Evolutionary conservation across 2,329 filamentous ascomycete species (phyloP).

Genomic region (Ascochyta pisi): DNA sequence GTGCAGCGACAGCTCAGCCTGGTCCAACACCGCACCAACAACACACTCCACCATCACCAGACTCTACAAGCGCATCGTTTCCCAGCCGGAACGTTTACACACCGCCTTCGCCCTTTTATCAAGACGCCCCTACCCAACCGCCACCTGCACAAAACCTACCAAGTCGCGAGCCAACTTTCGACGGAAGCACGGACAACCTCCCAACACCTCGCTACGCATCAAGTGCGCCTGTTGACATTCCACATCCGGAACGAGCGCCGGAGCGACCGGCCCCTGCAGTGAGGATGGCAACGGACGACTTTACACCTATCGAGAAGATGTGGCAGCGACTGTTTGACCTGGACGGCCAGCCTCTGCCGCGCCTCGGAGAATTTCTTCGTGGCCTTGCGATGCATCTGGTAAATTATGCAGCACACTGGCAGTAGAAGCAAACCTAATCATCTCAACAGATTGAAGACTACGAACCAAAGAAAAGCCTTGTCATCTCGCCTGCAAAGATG

Average conservation of each 20-base stretch:
- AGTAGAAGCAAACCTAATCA: slow-evolving; percentile 11
- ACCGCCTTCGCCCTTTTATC: slow-evolving; percentile 59
- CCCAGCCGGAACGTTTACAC: slow-evolving; percentile 60
- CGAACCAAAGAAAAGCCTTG: slow-evolving; percentile 70
- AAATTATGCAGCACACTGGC: slow-evolving; percentile 35
- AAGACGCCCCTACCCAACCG: slow-evolving; percentile 39
- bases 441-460: slow-evolving; percentile 69
- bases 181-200: slow-evolving; percentile 38
- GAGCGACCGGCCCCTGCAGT: slow-evolving; percentile 35
- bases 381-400: slow-evolving; percentile 79
- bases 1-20: slow-evolving; percentile 39
- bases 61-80: slow-evolving; percentile 56
- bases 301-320: slow-evolving; percentile 65
- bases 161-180: slow-evolving; percentile 39
- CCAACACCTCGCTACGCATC: slow-evolving; percentile 37
- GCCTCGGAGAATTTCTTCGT: slow-evolving; percentile 73
- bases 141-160: slow-evolving; percentile 48
- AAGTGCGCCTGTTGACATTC: slow-evolving; percentile 35
- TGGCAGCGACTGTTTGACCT: slow-evolving; percentile 79
- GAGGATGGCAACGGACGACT: slow-evolving; percentile 46
- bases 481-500: slow-evolving; percentile 79
- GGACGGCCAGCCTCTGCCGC: slow-evolving; percentile 69
- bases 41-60: slow-evolving; percentile 50
- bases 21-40: slow-evolving; percentile 45
- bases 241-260: slow-evolving; percentile 27